These are phyloP conservation scores for Jasminum sambac DNA, from an alignment of 257 asterid genomes.

Conservation along the genomic window DNA sequence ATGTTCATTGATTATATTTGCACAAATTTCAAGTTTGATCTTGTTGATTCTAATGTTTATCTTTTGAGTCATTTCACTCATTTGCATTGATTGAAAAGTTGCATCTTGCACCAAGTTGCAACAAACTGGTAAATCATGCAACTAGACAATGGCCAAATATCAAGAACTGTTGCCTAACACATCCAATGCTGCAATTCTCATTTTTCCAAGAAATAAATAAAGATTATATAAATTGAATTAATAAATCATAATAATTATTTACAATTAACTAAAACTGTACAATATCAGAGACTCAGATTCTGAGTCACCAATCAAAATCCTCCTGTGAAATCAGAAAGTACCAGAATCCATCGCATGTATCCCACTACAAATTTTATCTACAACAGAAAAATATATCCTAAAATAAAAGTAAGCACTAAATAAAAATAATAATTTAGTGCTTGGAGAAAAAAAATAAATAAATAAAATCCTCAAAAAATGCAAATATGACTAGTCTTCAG, in stretches of 20 bases:
- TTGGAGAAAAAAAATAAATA: constrained; percentile 21
- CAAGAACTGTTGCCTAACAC: constrained; percentile 22
- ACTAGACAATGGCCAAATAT: constrained; percentile 24
- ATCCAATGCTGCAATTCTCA: constrained; percentile 25
- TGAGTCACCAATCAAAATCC: constrained; percentile 17
- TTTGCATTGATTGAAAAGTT: constrained; percentile 1
- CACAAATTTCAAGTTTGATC: neutral
- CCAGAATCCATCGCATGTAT: constrained; percentile 14
- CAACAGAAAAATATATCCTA: neutral
- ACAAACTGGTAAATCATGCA: constrained; percentile 24
- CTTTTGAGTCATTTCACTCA: too few species aligned
- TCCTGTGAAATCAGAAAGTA: constrained; percentile 20
- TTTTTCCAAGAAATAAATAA: constrained; percentile 30
- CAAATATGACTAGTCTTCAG: constrained; percentile 23
- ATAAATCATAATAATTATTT: constrained; percentile 11
- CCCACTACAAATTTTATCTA: constrained; percentile 12
- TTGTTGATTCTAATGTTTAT: neutral
- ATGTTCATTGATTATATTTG: constrained; percentile 8
- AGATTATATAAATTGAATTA: constrained; percentile 20
- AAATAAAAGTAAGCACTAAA: neutral
- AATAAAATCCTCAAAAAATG: constrained; percentile 23
- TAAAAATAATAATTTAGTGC: neutral
- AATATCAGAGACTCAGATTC: constrained; percentile 20
- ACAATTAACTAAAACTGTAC: constrained; percentile 28
- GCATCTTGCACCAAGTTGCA: constrained; percentile 25